Evolutionary conservation across 2,329 filamentous ascomycete species (phyloP), one percentile per base, ranked within the genome.

Genomic region (Nemania sp.): DNA sequence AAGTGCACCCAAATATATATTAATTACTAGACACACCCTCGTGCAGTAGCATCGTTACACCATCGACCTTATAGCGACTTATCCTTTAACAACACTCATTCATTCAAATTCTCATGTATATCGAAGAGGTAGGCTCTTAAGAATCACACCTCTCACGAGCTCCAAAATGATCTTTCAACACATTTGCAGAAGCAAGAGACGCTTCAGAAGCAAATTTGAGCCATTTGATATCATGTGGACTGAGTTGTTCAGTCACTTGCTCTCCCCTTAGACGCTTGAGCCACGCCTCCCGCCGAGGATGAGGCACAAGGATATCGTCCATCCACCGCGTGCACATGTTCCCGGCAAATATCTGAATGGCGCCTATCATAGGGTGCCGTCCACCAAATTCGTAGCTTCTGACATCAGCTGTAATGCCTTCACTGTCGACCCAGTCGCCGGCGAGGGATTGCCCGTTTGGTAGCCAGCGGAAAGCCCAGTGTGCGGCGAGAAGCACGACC

Each of bases 231-330:
- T 44, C 41, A 23, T 33, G 41, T 3, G 41, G 5, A 12, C 34
- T 14, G 7, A 33, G 19, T n/a, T 44, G 7, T 6, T 14, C 28
- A 5, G 31, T 20, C 31, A 28, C 12, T 4, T 46, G 3, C 9
- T 37, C 22, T 36, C 43, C 43, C 12, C 22, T 36, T 11, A 37
- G 14, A 46, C 43, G 26, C 9, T 8, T 11, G 6, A 49, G 34
- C 46, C 46, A 49, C 6, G 28, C 37, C 33, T 53, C 46, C 26
- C 57, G 52, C 5, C 63, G 56, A 11, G 62, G 55, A 55, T 59
- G 56, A 3, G 61, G 58, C 17, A 57, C 55, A 30, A 64, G 22
- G 14, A 65, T 60, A 34, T 52, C 41, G 36, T 65, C 62, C 62
- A 66, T 66, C 64, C 64, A 66, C 15, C 33, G 50, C 4, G 41